Evolutionary conservation across 2,329 filamentous ascomycete genomes (phyloP).

Genomic region (Podosphaera fusca): DNA sequence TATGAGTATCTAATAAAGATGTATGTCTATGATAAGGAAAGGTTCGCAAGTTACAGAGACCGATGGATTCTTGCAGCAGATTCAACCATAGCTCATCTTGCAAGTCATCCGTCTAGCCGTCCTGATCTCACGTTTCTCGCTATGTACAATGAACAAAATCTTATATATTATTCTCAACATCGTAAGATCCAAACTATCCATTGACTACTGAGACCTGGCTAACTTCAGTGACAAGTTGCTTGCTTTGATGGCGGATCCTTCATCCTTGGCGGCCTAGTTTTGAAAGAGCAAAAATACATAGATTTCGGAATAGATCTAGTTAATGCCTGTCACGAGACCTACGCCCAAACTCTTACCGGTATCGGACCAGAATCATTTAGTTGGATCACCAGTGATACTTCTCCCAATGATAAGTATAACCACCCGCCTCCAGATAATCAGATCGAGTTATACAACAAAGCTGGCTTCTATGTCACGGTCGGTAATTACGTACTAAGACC

Average conservation of each 20-base stretch:
- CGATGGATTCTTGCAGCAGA: conserved; percentile 56
- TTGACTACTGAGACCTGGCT: neutral
- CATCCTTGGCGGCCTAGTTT: conserved; percentile 53
- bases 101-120: conserved; percentile 39
- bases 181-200: conserved; percentile 7
- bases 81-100: conserved; percentile 48
- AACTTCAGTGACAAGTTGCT: conserved; percentile 26
- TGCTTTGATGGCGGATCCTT: conserved; percentile 76
- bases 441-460: conserved; percentile 34
- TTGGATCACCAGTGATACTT: conserved; percentile 28
- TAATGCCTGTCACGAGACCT: conserved; percentile 51
- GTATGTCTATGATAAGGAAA: conserved; percentile 51
- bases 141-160: conserved; percentile 25
- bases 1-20: conserved; percentile 88
- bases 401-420: conserved; percentile 20
- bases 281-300: conserved; percentile 41
- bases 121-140: conserved; percentile 53
- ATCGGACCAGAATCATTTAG: conserved; percentile 56
- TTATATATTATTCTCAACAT: conserved; percentile 24
- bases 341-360: conserved; percentile 39
- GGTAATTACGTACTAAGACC: conserved; percentile 46
- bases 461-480: conserved; percentile 49
- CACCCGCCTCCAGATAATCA: conserved; percentile 21
- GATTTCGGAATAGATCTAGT: conserved; percentile 53
- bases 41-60: conserved; percentile 43